Evolutionary conservation across 768 basidiomycete species (phyloP).

Genomic region (Gelatoporia subvermispora): DNA sequence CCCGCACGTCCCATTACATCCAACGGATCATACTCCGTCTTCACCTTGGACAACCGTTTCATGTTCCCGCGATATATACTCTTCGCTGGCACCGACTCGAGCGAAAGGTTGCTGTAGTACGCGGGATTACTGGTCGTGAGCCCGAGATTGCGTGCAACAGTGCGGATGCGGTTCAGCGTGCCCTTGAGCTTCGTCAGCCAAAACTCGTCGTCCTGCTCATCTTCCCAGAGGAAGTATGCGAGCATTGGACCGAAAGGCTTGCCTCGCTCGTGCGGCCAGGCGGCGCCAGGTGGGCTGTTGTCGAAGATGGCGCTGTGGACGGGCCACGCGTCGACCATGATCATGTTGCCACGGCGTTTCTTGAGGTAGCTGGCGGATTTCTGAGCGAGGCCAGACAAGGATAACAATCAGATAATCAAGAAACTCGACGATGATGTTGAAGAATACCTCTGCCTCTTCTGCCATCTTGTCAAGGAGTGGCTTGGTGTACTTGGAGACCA

Average conservation of each 20-base stretch:
- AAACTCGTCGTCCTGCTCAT: background rate
- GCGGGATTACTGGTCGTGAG: background rate
- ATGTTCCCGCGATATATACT: background rate
- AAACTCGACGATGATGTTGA: background rate
- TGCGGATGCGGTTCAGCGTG: background rate
- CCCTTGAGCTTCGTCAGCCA: background rate
- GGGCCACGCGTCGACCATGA: background rate
- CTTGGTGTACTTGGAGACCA: background rate
- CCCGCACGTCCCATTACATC: background rate
- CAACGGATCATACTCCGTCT: background rate
- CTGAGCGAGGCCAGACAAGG: background rate
- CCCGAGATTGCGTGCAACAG: background rate
- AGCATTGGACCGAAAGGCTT: background rate
- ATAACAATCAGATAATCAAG: background rate
- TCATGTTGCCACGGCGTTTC: background rate
- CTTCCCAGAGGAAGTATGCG: background rate
- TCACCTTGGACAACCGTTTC: background rate
- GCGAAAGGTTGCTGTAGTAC: background rate
- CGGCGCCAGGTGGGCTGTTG: background rate
- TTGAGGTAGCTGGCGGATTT: background rate
- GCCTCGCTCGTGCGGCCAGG: background rate
- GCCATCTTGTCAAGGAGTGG: background rate
- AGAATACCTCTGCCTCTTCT: background rate
- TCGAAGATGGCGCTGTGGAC: background rate
- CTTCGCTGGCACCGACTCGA: background rate